phyloP scores from a whole-genome alignment of 2,329 filamentous ascomycete genomes.

The Blastomyces emzantsi region DNA sequence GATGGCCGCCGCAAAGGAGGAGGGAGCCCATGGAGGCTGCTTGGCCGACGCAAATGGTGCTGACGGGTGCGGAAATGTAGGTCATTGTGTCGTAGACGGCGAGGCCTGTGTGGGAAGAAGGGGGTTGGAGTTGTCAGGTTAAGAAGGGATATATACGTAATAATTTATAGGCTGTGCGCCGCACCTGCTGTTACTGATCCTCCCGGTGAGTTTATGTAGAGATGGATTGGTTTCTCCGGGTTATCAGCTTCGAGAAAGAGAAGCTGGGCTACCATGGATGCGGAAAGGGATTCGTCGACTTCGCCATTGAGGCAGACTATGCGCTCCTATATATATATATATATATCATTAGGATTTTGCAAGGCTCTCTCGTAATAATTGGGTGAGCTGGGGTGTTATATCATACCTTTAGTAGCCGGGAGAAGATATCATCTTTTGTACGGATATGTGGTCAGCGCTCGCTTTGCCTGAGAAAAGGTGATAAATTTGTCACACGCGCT shows the following conservation, averaged over 20 bases:
- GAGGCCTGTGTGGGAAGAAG: slow-evolving; percentile 30
- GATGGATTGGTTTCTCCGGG: slow-evolving; percentile 86
- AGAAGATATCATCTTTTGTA: slow-evolving; percentile 66
- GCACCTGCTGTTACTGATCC: slow-evolving; percentile 76
- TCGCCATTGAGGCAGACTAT: slow-evolving; percentile 90
- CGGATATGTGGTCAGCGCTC: slow-evolving; percentile 19
- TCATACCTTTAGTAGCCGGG: slow-evolving; percentile 62
- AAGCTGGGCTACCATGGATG: slow-evolving; percentile 90
- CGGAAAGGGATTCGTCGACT: slow-evolving; percentile 82
- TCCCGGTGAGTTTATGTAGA: slow-evolving; percentile 97
- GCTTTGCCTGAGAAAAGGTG: slow-evolving; percentile 15
- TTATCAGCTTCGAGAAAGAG: slow-evolving; percentile 97
- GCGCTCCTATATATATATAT: slow-evolving; percentile 59
- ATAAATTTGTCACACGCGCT: slow-evolving; percentile 3
- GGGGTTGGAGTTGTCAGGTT: not conserved
- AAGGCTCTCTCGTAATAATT: not conserved
- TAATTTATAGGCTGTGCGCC: slow-evolving; percentile 17
- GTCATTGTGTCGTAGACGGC: slow-evolving; percentile 99
- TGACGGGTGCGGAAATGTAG: slow-evolving; percentile 88
- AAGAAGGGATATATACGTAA: not conserved
- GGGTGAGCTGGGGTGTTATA: slow-evolving; percentile 12
- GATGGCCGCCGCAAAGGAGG: slow-evolving; percentile 73
- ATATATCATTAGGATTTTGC: not conserved
- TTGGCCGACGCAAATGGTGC: slow-evolving; percentile 89
- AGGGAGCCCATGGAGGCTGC: slow-evolving; percentile 93